phyloP scores from a whole-genome alignment of 176 grass and related monocot species.

The Cocos nucifera region DNA sequence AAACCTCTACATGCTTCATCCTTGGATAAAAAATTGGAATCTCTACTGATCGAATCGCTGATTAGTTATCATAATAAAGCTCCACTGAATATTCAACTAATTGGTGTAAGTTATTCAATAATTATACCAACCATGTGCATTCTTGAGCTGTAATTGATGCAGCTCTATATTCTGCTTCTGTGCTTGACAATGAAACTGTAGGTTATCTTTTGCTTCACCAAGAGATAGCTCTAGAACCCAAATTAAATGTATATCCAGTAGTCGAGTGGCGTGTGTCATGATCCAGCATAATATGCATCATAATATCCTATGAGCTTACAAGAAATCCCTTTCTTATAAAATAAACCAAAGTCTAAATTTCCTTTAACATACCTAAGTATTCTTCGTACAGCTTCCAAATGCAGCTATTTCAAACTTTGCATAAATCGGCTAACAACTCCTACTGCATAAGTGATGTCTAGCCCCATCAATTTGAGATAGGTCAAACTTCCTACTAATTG shows the following conservation, averaged over 20 bases:
- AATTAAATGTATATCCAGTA: neutral
- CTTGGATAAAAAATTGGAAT: neutral
- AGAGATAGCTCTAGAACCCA: neutral
- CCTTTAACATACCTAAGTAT: conserved; percentile 14
- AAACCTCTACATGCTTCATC: neutral
- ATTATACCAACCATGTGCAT: neutral
- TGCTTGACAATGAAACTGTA: neutral
- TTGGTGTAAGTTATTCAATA: neutral
- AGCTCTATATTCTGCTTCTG: neutral
- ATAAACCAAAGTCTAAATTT: neutral
- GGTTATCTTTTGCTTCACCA: conserved; percentile 8
- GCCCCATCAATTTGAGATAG: neutral
- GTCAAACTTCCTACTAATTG: conserved; percentile 1
- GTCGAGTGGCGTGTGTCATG: neutral
- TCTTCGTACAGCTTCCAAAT: neutral
- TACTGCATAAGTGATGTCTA: neutral
- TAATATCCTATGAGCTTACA: neutral
- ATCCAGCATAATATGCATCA: conserved; percentile 9
- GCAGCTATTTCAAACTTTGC: conserved; percentile 8
- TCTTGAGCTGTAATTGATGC: neutral
- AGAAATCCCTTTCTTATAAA: conserved; percentile 4
- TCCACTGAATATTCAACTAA: too few species aligned
- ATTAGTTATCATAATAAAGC: too few species aligned
- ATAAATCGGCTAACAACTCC: conserved; percentile 10
- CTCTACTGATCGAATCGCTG: neutral